Evolutionary conservation across 108 stramenopile genomes (phyloP), one percentile per base, ranked within the genome.

Genomic region (Cylindrotheca fusiformis): DNA sequence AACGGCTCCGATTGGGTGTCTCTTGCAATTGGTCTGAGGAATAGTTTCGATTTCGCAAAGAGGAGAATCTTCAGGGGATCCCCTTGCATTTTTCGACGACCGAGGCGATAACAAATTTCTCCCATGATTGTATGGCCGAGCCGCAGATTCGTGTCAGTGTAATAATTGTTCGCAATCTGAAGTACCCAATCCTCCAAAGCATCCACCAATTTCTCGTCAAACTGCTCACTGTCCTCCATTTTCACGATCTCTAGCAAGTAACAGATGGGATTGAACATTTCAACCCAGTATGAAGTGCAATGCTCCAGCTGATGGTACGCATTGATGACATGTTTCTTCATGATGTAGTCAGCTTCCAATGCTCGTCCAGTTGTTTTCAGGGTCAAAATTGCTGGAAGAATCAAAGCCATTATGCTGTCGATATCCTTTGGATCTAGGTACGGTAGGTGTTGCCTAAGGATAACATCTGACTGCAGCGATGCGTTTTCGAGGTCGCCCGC

Each of bases 181-280:
- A 76, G 32, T 23, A 77, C 84, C 84, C 84, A 88, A 19, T 60
- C 76, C 17, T 59, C 44, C 23, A 78, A 81, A 48, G 80, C 79
- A 19, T 80, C 69, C 29, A 85, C 52, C 30, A 52, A 48, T 17
- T 58, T 30, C 21, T 69, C 58, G 8, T 68, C 64, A n/a, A 56
- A 8, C n/a, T 71, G 3, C 5, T 65, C 52, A 12, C 29, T 48
- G 27, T 71, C 66, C 30, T 68, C 55, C 21, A 49, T 73, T 0
- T 71, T 65, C 30, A 57, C 55, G 30, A 85, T 31, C 28, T 83
- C 78, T 26, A 88, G 78, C 18, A 83, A 41, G 55, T 68, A 63
- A n/a, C 71, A 36, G n/a, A 81, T 66, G 24, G 83, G 81, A 29
- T 76, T 64, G 50, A 75, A 82, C 50, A 82, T 10, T 23, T 77